Base-by-base conservation (phyloP, 1,284 basidiomycete genomes). In the Irpex sp. region DNA sequence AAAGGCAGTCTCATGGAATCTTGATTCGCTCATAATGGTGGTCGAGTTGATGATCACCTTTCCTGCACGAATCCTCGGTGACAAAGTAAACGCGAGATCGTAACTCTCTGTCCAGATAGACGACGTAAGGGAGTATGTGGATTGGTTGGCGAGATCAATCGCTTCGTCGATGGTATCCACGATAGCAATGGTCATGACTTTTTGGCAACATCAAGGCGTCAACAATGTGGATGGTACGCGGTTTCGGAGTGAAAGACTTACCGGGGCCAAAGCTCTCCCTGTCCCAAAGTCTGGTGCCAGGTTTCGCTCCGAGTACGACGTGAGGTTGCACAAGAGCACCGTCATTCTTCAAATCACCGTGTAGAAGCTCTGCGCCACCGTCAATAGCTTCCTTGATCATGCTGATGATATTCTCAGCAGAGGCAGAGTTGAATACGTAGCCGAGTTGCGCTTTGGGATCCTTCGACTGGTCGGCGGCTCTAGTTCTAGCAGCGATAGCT, bases 211-310 rank as follows among this genome's bases (percentile, higher is more conserved):
- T 9, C 63, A 61, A 57, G 26, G 21, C 48, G 37, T 54, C 34
- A 62, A 44, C 61, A 63, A 48, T 37, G 17, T 44, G 54, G 19
- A 19, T 38, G 2, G 8, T 40, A 26, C 19, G 21, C 21, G 17
- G n/a, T 4, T 5, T 52, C n/a, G 21, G 48, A 26, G 26, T 26
- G 26, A 4, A 9, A 9, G 66, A 71, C 71, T 68, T 71, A 75
- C 84, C 81, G n/a, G 87, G 87, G 0, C 84, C 86, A 69, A 89
- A 89, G 6, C 79, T 79, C 71, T 89, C 86, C 47, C 81, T 71
- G 44, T 83, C 77, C 81, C 82, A 85, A 7, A 84, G 65, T 38
- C 74, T 70, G 81, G 85, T 86, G 1, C 80, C 78, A 1, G 77
- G 74, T 44, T 77, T 81, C 13, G 84, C 81, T 8, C 77, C 81